phyloP scores from a whole-genome alignment of 257 asterid species.

The Gentiana macrophylla region DNA sequence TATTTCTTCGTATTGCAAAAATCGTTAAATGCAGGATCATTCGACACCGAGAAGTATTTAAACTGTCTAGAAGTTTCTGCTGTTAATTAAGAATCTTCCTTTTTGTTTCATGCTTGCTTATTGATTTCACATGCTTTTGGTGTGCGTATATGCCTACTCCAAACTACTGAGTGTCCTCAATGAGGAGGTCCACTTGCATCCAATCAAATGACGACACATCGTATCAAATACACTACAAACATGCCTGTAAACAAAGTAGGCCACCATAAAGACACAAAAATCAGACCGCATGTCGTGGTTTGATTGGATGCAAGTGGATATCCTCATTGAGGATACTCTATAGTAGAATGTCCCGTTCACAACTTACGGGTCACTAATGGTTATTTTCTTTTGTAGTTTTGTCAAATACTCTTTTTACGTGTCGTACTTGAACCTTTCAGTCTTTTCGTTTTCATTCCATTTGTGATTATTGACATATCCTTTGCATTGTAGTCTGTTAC shows the following conservation, averaged over 20 bases:
- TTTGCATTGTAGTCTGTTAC: slow-evolving; percentile 28
- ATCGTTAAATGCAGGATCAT: neutral
- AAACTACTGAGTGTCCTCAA: too few relatives aligned
- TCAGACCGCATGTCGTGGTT: too few relatives aligned
- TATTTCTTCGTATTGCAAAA: too few relatives aligned
- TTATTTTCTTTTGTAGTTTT: neutral
- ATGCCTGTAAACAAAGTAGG: too few relatives aligned
- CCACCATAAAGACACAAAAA: too few relatives aligned
- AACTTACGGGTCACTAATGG: neutral
- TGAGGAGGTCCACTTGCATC: neutral
- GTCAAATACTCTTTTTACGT: neutral
- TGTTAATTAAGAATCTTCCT: neutral
- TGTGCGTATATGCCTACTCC: neutral
- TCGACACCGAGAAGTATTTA: neutral
- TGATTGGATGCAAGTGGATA: too few relatives aligned
- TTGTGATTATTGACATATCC: neutral
- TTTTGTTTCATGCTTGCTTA: neutral
- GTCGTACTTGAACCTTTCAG: neutral
- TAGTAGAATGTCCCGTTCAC: too few relatives aligned
- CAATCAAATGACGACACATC: too few relatives aligned
- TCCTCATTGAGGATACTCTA: too few relatives aligned
- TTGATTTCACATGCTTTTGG: neutral
- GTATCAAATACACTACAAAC: too few relatives aligned
- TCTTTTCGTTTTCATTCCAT: neutral
- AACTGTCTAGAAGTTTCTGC: neutral